Base-by-base conservation (phyloP, 305 asterid genomes). In the Rubia tinctorum region DNA sequence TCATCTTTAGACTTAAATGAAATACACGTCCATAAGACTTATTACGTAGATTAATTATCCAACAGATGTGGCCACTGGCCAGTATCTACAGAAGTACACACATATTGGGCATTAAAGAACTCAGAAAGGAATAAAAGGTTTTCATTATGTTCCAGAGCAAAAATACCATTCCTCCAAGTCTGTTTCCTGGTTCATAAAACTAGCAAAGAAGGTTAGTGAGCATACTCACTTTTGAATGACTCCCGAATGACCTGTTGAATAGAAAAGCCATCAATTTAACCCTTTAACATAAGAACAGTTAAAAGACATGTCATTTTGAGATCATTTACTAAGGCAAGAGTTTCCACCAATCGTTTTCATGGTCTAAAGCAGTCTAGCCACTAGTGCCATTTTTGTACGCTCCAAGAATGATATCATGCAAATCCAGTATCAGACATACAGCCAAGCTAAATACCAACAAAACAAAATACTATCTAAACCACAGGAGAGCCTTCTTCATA, bases 171-270 rank as follows among this genome's bases (percentile, higher is more conserved):
- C 14, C 69, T 58, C 42, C 22, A 20, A 10, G 40, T 34, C 43
- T 42, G 27, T 6, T 40, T 8, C 30, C 44, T 66, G 44, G 5
- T 5, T 40, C 17, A 12, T 14, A 14, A 27, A 67, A 74, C 58
- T 59, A 55, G 11, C 17, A 44, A 59, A 72, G 47, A 72, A 68
- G 61, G 40, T 30, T 11, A 22, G 30, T 11, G 15, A 71, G 73
- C 76, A 60, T 20, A 76, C 86, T 80, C 80, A 89, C 96, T 91
- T 82, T 83, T 82, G 78, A 67, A 90, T 76, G 81, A 80, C 80
- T 91, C 97, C 78, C 97, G 89, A 44, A 83, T 79, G 80, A 83
- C 89, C 97, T 91, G 91, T 78, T 75, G 69, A 71, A 80, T 77
- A 82, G 68, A 77, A 71, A 83, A 80, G 72, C 69, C 71, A 44